Base-by-base conservation (phyloP, 2,329 filamentous ascomycete species). In the Fusarium buxicola region DNA sequence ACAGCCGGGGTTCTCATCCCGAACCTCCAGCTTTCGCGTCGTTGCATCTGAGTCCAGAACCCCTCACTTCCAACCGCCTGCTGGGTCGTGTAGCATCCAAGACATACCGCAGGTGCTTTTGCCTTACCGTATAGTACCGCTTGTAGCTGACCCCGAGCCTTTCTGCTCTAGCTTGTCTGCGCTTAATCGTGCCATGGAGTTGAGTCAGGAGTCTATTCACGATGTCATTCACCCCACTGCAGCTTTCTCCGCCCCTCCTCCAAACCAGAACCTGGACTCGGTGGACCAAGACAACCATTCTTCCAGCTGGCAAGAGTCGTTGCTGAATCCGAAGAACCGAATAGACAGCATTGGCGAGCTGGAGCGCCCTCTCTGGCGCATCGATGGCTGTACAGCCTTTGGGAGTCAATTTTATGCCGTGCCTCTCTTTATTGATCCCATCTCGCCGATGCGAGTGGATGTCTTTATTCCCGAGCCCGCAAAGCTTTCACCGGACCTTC, bases 291-390 rank as follows among this genome's bases (percentile, higher is more conserved):
- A 65, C 12, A 13, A 25, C 16, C 41, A 66, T 47, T 15, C 36
- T 15, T 35, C 40, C 30, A 49, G 51, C 39, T 88, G 85, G 85
- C 70, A 73, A 11, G 58, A 70, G 4, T 87, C 85, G 6, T 73
- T 77, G 35, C 75, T 87, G 36, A 88, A 88, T 60, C 86, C 85
- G 8, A 86, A 85, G 70, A 88, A 87, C 66, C 80, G 85, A 56
- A 83, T 88, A 69, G 80, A 87, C 69, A 86, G 83, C 60, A 79
- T 88, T 13, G 79, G 77, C 3, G 72, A 76, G 8, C 78, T 79
- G 3, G 45, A 65, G 12, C 65, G 74, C 1, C 79, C 84, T 2
- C 72, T 84, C 8, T 89, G 86, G 85, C 80, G 83, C 30, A 81
- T 89, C 43, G 85, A 88, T 63, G 85, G 86, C 44, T 84, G 81